Percentiles rank a stretch among this genome's conserved stretches.
Conservation (phyloP, 768 basidiomycete species). For the Amanita rimosa region DNA sequence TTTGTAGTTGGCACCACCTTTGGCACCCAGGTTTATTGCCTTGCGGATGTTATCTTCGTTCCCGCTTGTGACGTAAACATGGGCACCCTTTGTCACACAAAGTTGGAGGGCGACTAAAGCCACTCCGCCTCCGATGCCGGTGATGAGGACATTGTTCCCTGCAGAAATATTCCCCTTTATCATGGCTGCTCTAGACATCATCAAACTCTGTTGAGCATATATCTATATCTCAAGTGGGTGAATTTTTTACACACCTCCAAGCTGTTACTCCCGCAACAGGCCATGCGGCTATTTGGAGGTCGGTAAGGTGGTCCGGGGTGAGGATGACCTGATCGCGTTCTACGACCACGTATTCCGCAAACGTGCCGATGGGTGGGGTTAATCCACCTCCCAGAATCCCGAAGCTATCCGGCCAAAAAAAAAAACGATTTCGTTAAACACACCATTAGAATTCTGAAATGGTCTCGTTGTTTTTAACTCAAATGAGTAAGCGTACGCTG, state of each 20-base stretch:
- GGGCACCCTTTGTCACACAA: conserved; percentile 62
- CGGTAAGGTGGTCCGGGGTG: conserved; percentile 56
- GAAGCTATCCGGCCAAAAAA: too few species aligned
- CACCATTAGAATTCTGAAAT: too few species aligned
- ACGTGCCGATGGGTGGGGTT: conserved; percentile 53
- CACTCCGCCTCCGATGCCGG: conserved; percentile 79
- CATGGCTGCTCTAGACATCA: conserved; percentile 38
- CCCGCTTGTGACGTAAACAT: conserved; percentile 77
- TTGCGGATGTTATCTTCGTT: conserved; percentile 55
- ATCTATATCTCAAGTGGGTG: neutral
- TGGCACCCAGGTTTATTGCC: conserved; percentile 59
- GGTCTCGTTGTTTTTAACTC: too few species aligned
- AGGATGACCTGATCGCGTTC: conserved; percentile 56
- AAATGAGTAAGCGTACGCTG: too few species aligned
- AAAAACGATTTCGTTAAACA: too few species aligned
- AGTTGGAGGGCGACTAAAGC: conserved; percentile 69
- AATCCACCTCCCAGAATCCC: conserved; percentile 53
- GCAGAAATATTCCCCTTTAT: conserved; percentile 51
- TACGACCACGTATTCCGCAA: conserved; percentile 66
- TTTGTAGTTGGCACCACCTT: conserved; percentile 69
- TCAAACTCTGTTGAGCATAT: neutral
- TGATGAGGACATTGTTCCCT: conserved; percentile 70
- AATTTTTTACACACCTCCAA: conserved; percentile 66
- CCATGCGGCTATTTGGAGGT: conserved; percentile 65
- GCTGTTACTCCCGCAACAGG: conserved; percentile 72